Conservation (phyloP, 78 protist species). For the Bodo saltans region DNA sequence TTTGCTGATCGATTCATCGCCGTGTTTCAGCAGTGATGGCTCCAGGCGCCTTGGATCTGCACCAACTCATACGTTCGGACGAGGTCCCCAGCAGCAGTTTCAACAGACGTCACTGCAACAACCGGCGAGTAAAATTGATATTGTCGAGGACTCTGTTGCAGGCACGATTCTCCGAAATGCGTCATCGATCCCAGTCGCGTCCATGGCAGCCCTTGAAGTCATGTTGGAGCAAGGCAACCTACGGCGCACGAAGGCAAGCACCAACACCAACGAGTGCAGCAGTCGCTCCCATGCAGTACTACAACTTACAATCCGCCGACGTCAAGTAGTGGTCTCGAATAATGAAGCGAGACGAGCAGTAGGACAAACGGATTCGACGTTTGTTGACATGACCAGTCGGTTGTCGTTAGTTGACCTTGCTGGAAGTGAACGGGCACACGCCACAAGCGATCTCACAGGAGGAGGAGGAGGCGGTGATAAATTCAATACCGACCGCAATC, state of each 20-base stretch:
- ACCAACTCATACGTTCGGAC: too few species aligned
- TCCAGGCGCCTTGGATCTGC: too few species aligned
- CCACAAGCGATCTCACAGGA: too few species aligned
- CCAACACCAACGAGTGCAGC: constrained; percentile 48
- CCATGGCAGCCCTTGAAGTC: background rate
- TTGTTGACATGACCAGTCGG: constrained; percentile 28
- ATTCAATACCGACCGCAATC: constrained; percentile 61
- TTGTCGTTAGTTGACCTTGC: constrained; percentile 86
- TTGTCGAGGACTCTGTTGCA: constrained; percentile 46
- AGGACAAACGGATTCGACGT: too few species aligned
- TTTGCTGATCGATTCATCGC: constrained; percentile 32
- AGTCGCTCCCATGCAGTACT: constrained; percentile 36
- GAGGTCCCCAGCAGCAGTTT: background rate
- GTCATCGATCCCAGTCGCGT: too few species aligned
- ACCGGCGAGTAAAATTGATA: constrained; percentile 1
- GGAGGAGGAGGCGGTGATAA: constrained; percentile 86
- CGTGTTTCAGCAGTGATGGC: too few species aligned
- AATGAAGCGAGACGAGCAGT: too few species aligned
- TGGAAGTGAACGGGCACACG: constrained; percentile 83
- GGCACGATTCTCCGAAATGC: background rate
- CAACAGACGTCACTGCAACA: background rate
- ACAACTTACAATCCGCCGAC: constrained; percentile 27
- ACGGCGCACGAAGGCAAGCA: constrained; percentile 39
- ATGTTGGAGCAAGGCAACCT: constrained; percentile 16
- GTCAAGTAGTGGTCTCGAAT: background rate